Evolutionary conservation across 257 asterid species (phyloP), one percentile per base, ranked within the genome.

Genomic region (Verbascum thapsus): DNA sequence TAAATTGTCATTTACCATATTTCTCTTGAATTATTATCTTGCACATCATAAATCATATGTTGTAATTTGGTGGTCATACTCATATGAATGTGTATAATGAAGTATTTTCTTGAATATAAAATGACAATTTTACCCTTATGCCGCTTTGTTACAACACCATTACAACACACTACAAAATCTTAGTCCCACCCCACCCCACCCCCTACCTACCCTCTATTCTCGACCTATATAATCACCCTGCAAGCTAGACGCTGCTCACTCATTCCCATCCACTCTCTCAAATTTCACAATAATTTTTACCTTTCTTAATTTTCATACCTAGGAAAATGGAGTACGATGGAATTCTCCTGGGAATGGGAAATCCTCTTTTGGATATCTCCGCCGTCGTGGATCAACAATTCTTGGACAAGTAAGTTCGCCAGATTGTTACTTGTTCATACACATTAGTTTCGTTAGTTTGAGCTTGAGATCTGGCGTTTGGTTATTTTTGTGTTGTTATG

Each of bases 311-410:
- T 40, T 32, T 8, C 11, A 58, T 51, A 16, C 62, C 13, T 10
- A 11, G 63, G n/a, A n/a, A 58, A 69, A 84, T 87, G 95, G 84
- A 66, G 54, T 59, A 30, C 70, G 76, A 86, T 26, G 90, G 95
- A 3, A 66, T 86, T 22, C 81, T 88, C 11, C 49, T 88, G 52
- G 95, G 95, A 20, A 86, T 88, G 92, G 96, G 96, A 48, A 88
- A 86, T 64, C 96, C 96, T 17, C 80, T 88, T 2, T 54, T 86
- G 71, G 95, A 88, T 43, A 82, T 88, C 58, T 83, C 92, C 2
- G 76, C 96, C 9, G 84, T 86, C 10, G 92, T 88, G 1, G 88
- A 88, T 72, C 84, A 72, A 51, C 81, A 74, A 9, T 81, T 88
- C 65, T 67, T 86, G 51, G 79, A 83, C 78, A 85, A 82, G 95